Evolutionary conservation across 345 rosid genomes (phyloP), one percentile per base, ranked within the genome.

Genomic region (Acer campestre): DNA sequence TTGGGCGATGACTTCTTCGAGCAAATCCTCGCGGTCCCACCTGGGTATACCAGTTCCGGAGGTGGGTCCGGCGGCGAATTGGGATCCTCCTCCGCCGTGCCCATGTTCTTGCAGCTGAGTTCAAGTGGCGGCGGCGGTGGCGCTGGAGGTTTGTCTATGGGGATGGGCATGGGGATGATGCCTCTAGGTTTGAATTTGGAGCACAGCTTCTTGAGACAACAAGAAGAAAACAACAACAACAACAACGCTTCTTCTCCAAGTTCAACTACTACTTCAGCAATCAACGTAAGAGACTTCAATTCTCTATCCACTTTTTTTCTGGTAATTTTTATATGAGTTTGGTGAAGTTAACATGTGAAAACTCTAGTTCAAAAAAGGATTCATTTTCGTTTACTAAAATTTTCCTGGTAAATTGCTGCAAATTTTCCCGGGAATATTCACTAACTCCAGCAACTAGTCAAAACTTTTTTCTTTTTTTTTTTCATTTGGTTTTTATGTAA

Each of bases 1-100:
- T 61, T 91, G 10, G 92, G 90, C 53, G 93, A 91, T 76, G 95
- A 91, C 68, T 91, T 91, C 82, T 81, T 91, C 70, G 95, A 91
- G 84, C 93, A 91, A 90, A 88, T 91, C 81, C 74, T 91, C 80
- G 82, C 87, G 0, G 90, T 82, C 64, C 89, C 91, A 10, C 79
- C 85, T 6, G 86, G 85, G 6, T 89, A 88, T 40, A 86, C 87
- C 0, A 81, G 85, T 11, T 80, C 78, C 9, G 75, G 66, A 4
- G 80, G 68, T 0, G 83, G 49, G 49, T 46, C 75, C 6, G 73
- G 76, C 4, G 80, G 48, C 14, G 84, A 71, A 51, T 83, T 44
- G 10, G 86, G 80, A 18, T 79, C 85, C 18, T 38, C 27, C 61
- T 46, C 82, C 17, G 53, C 80, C 61, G 46, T 84, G 72, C 85